Evolutionary conservation across 2,329 filamentous ascomycete species (phyloP).

Genomic region (Aspergillus fructus): DNA sequence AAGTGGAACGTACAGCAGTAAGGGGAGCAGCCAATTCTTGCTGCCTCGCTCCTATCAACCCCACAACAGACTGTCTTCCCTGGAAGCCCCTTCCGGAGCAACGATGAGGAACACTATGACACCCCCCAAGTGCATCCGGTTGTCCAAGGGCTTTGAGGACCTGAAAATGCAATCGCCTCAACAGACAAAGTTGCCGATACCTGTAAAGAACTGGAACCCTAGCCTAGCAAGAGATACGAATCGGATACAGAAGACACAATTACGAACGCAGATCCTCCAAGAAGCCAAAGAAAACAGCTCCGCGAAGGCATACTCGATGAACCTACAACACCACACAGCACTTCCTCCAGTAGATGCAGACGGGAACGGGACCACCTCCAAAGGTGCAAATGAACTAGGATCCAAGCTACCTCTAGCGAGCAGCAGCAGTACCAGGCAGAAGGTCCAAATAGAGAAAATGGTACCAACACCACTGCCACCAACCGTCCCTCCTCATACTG

Average conservation of each 20-base stretch:
- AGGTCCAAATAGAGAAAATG: slow-evolving; percentile 15
- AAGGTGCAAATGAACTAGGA: not conserved
- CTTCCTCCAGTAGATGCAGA: not conserved
- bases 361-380: not conserved
- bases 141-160: slow-evolving; percentile 7
- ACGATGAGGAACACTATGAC: not conserved
- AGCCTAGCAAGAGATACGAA: not conserved
- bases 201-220: not conserved
- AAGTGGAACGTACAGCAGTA: not conserved
- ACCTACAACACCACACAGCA: not conserved
- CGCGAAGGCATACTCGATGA: not conserved
- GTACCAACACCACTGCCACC: slow-evolving; percentile 6
- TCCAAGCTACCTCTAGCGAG: not conserved
- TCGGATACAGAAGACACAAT: not conserved
- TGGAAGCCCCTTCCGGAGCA: not conserved
- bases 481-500: not conserved
- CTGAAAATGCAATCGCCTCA: not conserved
- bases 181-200: not conserved
- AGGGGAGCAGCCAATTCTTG: not conserved
- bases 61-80: not conserved
- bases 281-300: slow-evolving; percentile 1
- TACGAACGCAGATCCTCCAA: not conserved
- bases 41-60: not conserved
- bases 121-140: not conserved
- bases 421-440: slow-evolving; percentile 10